Evolutionary conservation across 345 rosid species (phyloP), one percentile per base, ranked within the genome.

Genomic region (Eucalyptus tenuipes): DNA sequence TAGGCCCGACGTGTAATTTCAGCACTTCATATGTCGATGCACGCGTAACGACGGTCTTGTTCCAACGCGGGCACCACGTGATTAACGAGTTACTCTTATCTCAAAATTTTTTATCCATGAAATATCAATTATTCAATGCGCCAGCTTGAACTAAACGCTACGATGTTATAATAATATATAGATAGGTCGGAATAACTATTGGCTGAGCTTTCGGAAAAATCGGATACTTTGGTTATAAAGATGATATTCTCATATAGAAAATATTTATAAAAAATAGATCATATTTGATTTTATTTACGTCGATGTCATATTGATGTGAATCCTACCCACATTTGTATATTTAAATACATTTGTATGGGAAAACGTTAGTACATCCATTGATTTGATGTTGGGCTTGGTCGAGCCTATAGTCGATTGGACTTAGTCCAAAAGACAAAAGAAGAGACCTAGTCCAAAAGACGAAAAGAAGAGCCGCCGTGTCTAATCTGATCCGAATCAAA

Each of bases 111-210:
- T 11, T 13, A 29, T 13, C 27, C 6, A 12, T 13, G 33, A 29
- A 29, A 61, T 29, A 61, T 61, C 33, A 7, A 29, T 61, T n/a
- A 61, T 11, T 61, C 8, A 61, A 4, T 3, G 3, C 3, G 17
- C 2, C 0, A 29, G 7, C 33, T 61, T 17, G 0, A 27, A 61
- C 31, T 7, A 59, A 27, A 13, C 7, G 8, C 2, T 29, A 27
- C 33, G 68, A 12, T 6, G 14, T 13, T 11, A 59, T 22, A 22
- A 53, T 20, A 8, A 55, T 22, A 22, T 9, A 22, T 61, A 29
- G 4, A 10, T 29, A 13, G 4, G 68, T 29, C 3, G 8, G 64
- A 25, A 57, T 57, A 25, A 10, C 12, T 25, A 5, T 25, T 10
- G 57, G 2, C 9, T 20, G 2, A 52, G 24, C 10, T 18, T 52